Evolutionary conservation across 2,329 filamentous ascomycete species (phyloP).

Genomic region (Aspergillus candidus): DNA sequence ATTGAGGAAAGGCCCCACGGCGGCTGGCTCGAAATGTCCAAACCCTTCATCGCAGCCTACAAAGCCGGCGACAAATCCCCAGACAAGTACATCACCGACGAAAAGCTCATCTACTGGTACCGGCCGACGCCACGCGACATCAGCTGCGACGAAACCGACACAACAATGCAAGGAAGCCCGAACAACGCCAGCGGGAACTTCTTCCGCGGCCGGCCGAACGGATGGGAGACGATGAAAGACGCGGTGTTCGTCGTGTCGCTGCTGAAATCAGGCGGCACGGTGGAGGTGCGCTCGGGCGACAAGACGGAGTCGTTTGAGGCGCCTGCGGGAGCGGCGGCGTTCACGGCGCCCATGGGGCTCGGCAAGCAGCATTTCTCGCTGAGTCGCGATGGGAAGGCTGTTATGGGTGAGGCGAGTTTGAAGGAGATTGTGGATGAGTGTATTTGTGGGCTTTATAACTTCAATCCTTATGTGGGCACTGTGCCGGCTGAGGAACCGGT

Average conservation of each 20-base stretch:
- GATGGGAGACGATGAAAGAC: conserved; percentile 46
- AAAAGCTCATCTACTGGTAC: conserved; percentile 53
- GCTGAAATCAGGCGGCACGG: conserved; percentile 40
- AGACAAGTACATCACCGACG: conserved; percentile 38
- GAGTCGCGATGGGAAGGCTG: conserved; percentile 34
- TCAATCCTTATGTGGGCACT: conserved; percentile 51
- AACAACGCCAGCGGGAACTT: conserved; percentile 48
- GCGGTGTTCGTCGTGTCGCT: conserved; percentile 50
- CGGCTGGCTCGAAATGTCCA: conserved; percentile 50
- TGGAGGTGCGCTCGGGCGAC: conserved; percentile 44
- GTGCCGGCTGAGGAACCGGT: conserved; percentile 34
- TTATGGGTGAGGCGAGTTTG: conserved; percentile 45
- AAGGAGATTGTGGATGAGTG: conserved; percentile 47
- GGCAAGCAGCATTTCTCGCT: conserved; percentile 46
- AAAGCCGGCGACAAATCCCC: conserved; percentile 39
- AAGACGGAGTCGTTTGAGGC: conserved; percentile 42
- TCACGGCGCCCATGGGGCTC: conserved; percentile 43
- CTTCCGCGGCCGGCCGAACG: conserved; percentile 48
- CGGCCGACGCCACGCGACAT: conserved; percentile 44
- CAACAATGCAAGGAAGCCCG: conserved; percentile 38
- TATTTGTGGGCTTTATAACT: conserved; percentile 50
- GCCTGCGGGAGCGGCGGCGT: conserved; percentile 42
- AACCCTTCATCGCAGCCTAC: conserved; percentile 50
- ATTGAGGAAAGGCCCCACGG: conserved; percentile 39
- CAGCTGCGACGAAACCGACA: conserved; percentile 50